Conservation (phyloP, 1,284 basidiomycete species). For the Polyporus tsugae region DNA sequence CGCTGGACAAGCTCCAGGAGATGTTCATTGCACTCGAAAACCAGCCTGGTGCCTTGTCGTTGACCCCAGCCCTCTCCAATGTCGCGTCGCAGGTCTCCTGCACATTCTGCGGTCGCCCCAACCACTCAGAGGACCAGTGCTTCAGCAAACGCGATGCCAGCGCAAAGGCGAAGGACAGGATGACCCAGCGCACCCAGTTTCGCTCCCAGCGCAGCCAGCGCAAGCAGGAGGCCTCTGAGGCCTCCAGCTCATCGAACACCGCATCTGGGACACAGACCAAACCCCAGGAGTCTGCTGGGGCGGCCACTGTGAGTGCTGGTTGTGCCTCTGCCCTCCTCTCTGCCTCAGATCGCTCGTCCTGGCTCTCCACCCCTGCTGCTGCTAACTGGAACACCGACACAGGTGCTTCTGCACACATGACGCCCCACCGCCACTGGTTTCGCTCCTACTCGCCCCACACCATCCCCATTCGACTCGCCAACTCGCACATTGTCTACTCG, state of each 20-base stretch:
- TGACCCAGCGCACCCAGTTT: neutral
- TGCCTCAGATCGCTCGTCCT: constrained; percentile 4
- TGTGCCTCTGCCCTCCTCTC: constrained; percentile 16
- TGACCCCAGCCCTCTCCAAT: constrained; percentile 17
- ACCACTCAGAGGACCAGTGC: constrained; percentile 34
- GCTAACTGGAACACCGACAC: constrained; percentile 23
- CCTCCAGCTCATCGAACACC: too few relatives aligned
- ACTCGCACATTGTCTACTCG: constrained; percentile 38
- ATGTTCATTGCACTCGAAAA: constrained; percentile 20
- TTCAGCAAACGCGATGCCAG: constrained; percentile 12
- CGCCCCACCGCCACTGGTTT: constrained; percentile 28
- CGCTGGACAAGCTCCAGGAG: constrained; percentile 15
- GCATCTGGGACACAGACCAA: neutral
- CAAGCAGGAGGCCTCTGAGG: neutral
- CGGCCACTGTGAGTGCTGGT: constrained; percentile 15
- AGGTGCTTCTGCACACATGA: constrained; percentile 24
- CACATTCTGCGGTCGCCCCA: constrained; percentile 47
- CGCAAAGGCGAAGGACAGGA: constrained; percentile 6
- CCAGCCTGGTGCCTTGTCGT: constrained; percentile 18
- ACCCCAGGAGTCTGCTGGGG: constrained; percentile 9
- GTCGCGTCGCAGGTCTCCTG: constrained; percentile 11
- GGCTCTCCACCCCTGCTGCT: constrained; percentile 12
- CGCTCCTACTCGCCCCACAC: constrained; percentile 35
- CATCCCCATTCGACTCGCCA: constrained; percentile 15
- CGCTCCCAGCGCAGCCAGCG: neutral